A percentile compares a stretch with the other conserved stretches of the same genome.
phyloP scores from a whole-genome alignment of 129 eudicot species.

The Artemisia annua region DNA sequence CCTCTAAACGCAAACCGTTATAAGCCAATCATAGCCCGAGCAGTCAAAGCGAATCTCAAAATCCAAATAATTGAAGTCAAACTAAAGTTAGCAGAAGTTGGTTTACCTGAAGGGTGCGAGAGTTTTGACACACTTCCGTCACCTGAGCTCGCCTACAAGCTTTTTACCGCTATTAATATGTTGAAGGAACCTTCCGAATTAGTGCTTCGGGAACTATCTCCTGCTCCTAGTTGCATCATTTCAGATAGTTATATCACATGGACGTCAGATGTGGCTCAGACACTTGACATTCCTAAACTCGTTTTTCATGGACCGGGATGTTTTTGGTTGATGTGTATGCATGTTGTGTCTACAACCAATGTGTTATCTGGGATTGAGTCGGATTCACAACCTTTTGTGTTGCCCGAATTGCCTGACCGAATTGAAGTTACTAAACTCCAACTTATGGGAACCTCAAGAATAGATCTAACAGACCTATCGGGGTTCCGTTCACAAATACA shows the following conservation, averaged over 20 bases:
- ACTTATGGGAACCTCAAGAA: not conserved
- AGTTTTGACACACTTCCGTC: slow-evolving; percentile 47
- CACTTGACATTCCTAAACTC: slow-evolving; percentile 36
- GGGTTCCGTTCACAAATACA: not conserved
- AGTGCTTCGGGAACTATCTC: not conserved
- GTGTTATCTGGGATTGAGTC: slow-evolving; percentile 17
- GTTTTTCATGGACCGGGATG: slow-evolving; percentile 44
- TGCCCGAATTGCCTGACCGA: slow-evolving; percentile 46
- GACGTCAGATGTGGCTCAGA: slow-evolving; percentile 19
- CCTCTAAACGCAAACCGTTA: slow-evolving; percentile 39
- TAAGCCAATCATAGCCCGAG: slow-evolving; percentile 31
- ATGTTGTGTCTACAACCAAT: slow-evolving; percentile 17
- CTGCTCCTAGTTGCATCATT: not conserved
- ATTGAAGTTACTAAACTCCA: slow-evolving; percentile 41
- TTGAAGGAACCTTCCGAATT: not conserved
- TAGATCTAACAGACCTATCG: not conserved
- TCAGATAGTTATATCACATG: not conserved
- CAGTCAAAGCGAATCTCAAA: slow-evolving; percentile 24
- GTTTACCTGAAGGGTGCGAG: slow-evolving; percentile 50
- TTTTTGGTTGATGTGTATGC: slow-evolving; percentile 24
- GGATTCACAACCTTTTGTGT: slow-evolving; percentile 32
- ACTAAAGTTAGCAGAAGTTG: slow-evolving; percentile 42
- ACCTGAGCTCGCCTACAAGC: not conserved
- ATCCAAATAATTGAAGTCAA: slow-evolving; percentile 27
- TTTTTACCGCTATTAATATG: not conserved